Conservation (phyloP, 495 filamentous ascomycete species). For the Cercophora sp. region DNA sequence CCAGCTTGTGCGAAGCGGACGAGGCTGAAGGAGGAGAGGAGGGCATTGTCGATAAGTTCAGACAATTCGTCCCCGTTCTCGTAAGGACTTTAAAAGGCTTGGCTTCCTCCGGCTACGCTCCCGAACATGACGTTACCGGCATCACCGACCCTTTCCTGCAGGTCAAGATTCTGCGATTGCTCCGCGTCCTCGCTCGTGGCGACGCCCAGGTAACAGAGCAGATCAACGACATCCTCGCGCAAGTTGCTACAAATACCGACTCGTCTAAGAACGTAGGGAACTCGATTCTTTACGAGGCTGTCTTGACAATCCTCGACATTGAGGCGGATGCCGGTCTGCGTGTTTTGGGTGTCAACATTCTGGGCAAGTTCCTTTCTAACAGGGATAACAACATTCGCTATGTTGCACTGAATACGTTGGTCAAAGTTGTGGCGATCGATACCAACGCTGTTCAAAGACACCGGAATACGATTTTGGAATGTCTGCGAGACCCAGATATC, state of each 20-base stretch:
- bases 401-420: constrained; percentile 92
- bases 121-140: constrained; percentile 95
- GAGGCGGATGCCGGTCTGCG: constrained; percentile 92
- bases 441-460: constrained; percentile 96
- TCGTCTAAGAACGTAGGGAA: constrained; percentile 98
- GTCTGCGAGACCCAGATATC: constrained; percentile 96
- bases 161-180: constrained; percentile 84
- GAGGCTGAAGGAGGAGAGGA: constrained; percentile 83
- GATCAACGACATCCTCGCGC: constrained; percentile 97
- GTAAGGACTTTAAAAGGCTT: constrained; percentile 87
- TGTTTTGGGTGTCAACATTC: constrained; percentile 94
- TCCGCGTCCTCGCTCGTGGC: constrained; percentile 81
- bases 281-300: constrained; percentile 94
- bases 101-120: constrained; percentile 92
- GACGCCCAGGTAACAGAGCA: constrained; percentile 88
- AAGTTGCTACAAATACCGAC: constrained; percentile 97
- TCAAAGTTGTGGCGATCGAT: constrained; percentile 97
- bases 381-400: constrained; percentile 99
- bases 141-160: constrained; percentile 99
- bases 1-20: constrained; percentile 89
- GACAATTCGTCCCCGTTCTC: constrained; percentile 71
- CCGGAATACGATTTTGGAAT: constrained; percentile 95
- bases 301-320: constrained; percentile 95
- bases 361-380: constrained; percentile 95
- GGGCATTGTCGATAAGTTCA: constrained; percentile 83